Base-by-base conservation (phyloP, 345 rosid genomes). In the Nephelium lappaceum region DNA sequence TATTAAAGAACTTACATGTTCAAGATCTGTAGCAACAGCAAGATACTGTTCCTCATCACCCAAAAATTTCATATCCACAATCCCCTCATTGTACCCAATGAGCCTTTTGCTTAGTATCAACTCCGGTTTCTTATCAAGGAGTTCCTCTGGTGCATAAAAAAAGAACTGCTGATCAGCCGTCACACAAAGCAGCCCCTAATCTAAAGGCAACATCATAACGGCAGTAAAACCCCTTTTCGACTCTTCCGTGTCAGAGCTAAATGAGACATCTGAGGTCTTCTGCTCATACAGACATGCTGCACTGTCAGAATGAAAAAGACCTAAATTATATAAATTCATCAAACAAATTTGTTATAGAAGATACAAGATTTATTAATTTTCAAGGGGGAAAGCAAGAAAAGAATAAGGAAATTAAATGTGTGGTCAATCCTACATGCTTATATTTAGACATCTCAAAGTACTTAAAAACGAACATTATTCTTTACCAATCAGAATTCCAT, bases 151-250 rank as follows among this genome's bases (percentile, higher is more conserved):
- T 60, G 81, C 75, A 81, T 95, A 95, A 79, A 91, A 81, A 25
- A 93, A 83, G 79, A 95, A 88, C 80, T 95, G 97, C 83, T 95
- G 97, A 87, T 95, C 98, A 74, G 97, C 99, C 66, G 97, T 93
- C 85, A 88, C 98, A 81, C 98, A 95, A 72, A 95, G 88, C 82
- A 95, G 83, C 65, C 96, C 99, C 79, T 73, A 90, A 87, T 88
- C 86, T 72, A 81, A 85, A 55, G 99, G 97, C 80, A 93, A 87
- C 80, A 90, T 76, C 23, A 82, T 73, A 80, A 90, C 98, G 66
- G 91, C 88, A 71, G 84, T 88, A 84, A 93, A 95, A 69, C 98
- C 99, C 82, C 93, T 89, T 84, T 78, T 88, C 39, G 89, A 77
- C 51, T 89, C 93, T 38, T 91, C 93, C n/a, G 47, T 78, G 12